Base-by-base conservation (phyloP, 179 eudicot species). In the Spinacia oleracea region DNA sequence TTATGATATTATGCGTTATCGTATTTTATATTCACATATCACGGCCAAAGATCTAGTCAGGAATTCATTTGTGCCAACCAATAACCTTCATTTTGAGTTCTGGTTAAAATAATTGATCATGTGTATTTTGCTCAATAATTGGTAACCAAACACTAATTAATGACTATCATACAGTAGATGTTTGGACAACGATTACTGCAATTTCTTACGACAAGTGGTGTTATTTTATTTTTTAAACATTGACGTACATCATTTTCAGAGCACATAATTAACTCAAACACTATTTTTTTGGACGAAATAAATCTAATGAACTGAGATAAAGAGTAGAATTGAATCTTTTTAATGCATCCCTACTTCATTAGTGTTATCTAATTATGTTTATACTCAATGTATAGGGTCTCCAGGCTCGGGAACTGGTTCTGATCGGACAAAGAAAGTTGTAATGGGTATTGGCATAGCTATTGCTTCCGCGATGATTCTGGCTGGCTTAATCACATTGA, bases 381-480 rank as follows among this genome's bases (percentile, higher is more conserved):
- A 40, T 63, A 51, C 43, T n/a, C 42, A 35, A 35, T 38, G 6
- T 6, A 56, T 82, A 63, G 83, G 62, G 73, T 75, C 65, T 31
- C 29, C 70, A 64, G 78, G 78, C 46, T 40, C 87, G 66, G 81
- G 59, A 43, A 76, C 70, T 60, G 62, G 79, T 40, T 85, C 87
- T 12, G 51, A 53, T 75, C 72, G 12, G 18, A 35, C 80, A 23
- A 79, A 59, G 60, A 72, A 78, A 65, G 81, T 82, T 34, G 67
- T 14, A 27, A 79, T 81, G 74, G 83, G 77, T 23, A 77, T 84
- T 14, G 86, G 86, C 62, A 72, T 88, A 73, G 21, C 83, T 1
- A 74, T 79, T 78, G 91, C 83, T 45, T 70, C 55, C 10, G 81
- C 79, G 10, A 23, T 87, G 18, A 32, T 90, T 14, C 48, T 89